These are phyloP conservation scores for Talaromyces nanjingensis DNA, from an alignment of 495 filamentous ascomycete genomes.

Conservation along the genomic window DNA sequence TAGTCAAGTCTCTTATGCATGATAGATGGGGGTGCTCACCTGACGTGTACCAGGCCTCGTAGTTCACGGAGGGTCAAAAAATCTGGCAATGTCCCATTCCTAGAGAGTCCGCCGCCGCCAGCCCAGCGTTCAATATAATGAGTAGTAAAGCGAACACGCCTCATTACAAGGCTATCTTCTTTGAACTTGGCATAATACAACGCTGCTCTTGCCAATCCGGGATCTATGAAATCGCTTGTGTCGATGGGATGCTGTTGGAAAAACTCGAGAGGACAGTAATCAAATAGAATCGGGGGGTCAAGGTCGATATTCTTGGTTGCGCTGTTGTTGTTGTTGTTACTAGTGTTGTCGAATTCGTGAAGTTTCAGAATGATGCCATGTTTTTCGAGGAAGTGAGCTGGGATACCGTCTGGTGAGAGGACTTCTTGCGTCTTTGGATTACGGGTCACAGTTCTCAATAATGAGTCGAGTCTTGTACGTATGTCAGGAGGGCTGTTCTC, in stretches of 20 bases:
- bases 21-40: background rate
- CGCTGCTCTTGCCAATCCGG: background rate
- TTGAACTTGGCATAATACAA: background rate
- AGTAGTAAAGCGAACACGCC: background rate
- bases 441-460: background rate
- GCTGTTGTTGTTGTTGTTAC: background rate
- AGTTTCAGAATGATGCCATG: background rate
- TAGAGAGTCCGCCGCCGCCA: background rate
- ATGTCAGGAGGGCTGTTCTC: background rate
- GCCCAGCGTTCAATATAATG: background rate
- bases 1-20: background rate
- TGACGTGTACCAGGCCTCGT: background rate
- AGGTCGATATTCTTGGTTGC: background rate
- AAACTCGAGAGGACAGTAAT: background rate
- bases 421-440: background rate
- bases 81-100: background rate
- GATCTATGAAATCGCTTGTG: background rate
- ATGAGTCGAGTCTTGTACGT: background rate
- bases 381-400: background rate
- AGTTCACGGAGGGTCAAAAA: background rate
- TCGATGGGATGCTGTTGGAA: background rate
- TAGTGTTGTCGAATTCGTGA: background rate
- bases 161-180: background rate
- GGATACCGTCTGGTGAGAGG: background rate
- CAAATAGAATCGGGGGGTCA: background rate